Base-by-base conservation (phyloP, 1,284 basidiomycete species). In the Limonomyces culmigenus region DNA sequence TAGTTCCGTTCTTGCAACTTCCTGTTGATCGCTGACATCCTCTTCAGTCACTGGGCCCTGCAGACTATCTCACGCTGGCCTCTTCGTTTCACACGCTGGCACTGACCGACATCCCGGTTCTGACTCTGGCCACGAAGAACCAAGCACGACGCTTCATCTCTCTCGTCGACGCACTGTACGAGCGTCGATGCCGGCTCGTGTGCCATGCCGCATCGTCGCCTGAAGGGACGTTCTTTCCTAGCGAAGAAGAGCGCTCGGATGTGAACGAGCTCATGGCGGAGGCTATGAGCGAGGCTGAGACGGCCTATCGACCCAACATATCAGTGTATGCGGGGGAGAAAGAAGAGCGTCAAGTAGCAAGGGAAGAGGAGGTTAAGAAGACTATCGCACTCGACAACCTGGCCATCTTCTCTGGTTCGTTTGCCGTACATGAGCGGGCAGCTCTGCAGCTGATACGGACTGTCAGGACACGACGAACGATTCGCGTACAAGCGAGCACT, bases 101-200 rank as follows among this genome's bases (percentile, higher is more conserved):
- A 42, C 60, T 83, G 37, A 68, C 70, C 33, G 55, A 65, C 23
- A 64, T 80, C 14, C 75, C 76, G 0, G 45, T 71, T 19, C 58
- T 81, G 2, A 60, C 60, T 11, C 53, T 78, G 3, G 59, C 65
- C 10, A 58, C 59, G 25, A 83, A 80, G 58, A 76, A 83, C 50
- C 70, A 80, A 53, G 77, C 76, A 3, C 55, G 75, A 10, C 57
- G 76, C 3, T 67, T 81, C 50, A 81, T 81, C 47, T 78, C 74
- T 11, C 60, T 81, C 36, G 66, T 81, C 29, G 78, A 81, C 45
- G 75, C 77, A 0, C 54, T 80, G 3, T 73, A 73, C 52, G 59
- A 67, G 53, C 52, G 58, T 5, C 54, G 56, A 14, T 63, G 65
- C 39, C 52, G 53, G 15, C 38, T 66, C 32, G 41, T 67, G 32